Percentiles rank a stretch among this genome's conserved stretches.
Conservation (phyloP, 1,284 basidiomycete species). For the Xerocomus nothofagi region DNA sequence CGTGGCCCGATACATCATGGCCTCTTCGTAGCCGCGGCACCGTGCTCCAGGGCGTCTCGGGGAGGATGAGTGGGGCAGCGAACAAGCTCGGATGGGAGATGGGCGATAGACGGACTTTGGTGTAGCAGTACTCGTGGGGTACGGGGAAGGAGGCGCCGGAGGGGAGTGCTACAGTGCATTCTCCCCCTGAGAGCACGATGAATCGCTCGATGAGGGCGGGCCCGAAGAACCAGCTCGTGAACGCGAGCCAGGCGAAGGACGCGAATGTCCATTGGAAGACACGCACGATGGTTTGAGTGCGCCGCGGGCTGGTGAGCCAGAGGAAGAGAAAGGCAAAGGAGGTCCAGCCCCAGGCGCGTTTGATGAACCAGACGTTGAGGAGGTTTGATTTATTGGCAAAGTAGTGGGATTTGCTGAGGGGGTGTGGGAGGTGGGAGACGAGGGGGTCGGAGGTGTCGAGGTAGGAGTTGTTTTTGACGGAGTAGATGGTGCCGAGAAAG, state of each 20-base stretch:
- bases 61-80: conserved; percentile 39
- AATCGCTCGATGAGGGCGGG: conserved; percentile 80
- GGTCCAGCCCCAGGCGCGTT: conserved; percentile 92
- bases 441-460: conserved; percentile 73
- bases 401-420: conserved; percentile 62
- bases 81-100: conserved; percentile 69
- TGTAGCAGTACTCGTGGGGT: conserved; percentile 61
- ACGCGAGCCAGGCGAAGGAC: conserved; percentile 71
- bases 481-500: conserved; percentile 53
- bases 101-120: conserved; percentile 52
- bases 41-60: conserved; percentile 45
- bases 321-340: conserved; percentile 62
- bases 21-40: conserved; percentile 69
- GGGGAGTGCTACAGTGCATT: conserved; percentile 73
- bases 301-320: conserved; percentile 53
- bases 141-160: conserved; percentile 52
- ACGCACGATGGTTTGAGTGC: conserved; percentile 43
- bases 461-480: conserved; percentile 52
- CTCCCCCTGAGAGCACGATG: conserved; percentile 74
- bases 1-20: conserved; percentile 93
- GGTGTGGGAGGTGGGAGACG: conserved; percentile 66
- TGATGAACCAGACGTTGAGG: conserved; percentile 88
- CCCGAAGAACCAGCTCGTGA: conserved; percentile 92
- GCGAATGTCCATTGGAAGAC: conserved; percentile 62
- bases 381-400: conserved; percentile 83